Base-by-base conservation (phyloP, 176 grass and related monocot species). In the Lolium multiflorum region DNA sequence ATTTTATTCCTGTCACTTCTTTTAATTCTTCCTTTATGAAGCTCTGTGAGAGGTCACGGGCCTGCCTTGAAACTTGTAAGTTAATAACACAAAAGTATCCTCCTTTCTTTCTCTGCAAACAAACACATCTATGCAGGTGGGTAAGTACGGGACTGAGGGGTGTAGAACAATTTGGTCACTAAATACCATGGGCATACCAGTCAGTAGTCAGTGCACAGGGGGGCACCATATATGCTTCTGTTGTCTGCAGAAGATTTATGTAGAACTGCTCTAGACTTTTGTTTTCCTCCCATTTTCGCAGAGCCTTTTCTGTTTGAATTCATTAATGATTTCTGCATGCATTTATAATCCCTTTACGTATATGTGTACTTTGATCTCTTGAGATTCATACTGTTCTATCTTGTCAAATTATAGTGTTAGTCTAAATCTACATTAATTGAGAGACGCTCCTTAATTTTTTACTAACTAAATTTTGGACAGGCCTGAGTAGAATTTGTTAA, bases 101-200 rank as follows among this genome's bases (percentile, higher is more conserved):
- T 64, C 18, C 39, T 78, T 79, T 83, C 31, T 56, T 89, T 89
- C 81, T 31, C 55, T 65, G 66, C 87, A 84, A 79, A 89, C 61
- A 88, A 70, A 63, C 81, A 49, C 51, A 70, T 69, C 49, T 77
- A 46, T 78, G 41, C 70, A 63, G 28, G 17, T 17, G 31, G 26
- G 50, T 26, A 46, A 10, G 38, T 72, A 41, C 46, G 43, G 69
- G 41, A 72, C 39, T n/a, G 37, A 31, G 62, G 26, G 14, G 63
- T 37, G 66, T 69, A 80, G 89, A 91, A 88, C 90, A 91, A 85
- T 88, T 91, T 91, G 86, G 22, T 88, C 90, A 78, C 90, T 91
- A 91, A 91, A 88, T 88, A 91, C 82, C 86, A 91, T 64, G 90
- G 68, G 69, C 76, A 91, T 88, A 76, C 76, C 58, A 76, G 75